A percentile compares a stretch with the other conserved stretches of the same genome.
Evolutionary conservation across 768 basidiomycete genomes (phyloP).

Genomic region (Myochromella boudieri): DNA sequence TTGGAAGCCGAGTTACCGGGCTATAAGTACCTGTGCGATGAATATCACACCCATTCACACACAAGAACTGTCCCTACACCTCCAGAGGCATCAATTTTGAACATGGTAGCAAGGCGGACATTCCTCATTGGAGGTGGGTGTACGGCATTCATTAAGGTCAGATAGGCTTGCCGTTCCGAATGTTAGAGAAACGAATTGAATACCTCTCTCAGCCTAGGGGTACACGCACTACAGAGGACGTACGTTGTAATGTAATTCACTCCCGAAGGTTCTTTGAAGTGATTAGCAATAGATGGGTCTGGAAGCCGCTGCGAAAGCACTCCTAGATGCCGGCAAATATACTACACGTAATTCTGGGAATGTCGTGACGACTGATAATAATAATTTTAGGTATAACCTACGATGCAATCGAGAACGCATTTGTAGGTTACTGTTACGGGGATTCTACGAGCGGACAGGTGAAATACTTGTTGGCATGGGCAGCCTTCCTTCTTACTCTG

Average conservation of each 20-base stretch:
- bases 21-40: not conserved
- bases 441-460: constrained; percentile 80
- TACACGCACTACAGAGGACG: constrained; percentile 68
- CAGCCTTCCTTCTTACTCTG: too few relatives aligned
- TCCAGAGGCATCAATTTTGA: not conserved
- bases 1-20: constrained; percentile 1
- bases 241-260: constrained; percentile 28
- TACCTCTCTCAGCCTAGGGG: constrained; percentile 60
- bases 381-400: constrained; percentile 69
- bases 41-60: not conserved
- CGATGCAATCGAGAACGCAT: constrained; percentile 71
- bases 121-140: constrained; percentile 76
- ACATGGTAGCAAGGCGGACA: constrained; percentile 44
- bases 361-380: not conserved
- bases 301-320: constrained; percentile 84
- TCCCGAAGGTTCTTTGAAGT: not conserved
- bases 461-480: too few relatives aligned
- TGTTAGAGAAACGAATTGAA: constrained; percentile 9
- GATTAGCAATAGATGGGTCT: constrained; percentile 67
- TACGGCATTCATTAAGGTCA: constrained; percentile 77
- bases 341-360: not conserved
- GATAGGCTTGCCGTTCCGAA: constrained; percentile 6
- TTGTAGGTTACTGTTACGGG: constrained; percentile 77
- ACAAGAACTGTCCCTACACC: not conserved
- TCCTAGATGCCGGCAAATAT: constrained; percentile 73